Base-by-base conservation (phyloP, 768 basidiomycete genomes). In the Psilocybe azurescens region DNA sequence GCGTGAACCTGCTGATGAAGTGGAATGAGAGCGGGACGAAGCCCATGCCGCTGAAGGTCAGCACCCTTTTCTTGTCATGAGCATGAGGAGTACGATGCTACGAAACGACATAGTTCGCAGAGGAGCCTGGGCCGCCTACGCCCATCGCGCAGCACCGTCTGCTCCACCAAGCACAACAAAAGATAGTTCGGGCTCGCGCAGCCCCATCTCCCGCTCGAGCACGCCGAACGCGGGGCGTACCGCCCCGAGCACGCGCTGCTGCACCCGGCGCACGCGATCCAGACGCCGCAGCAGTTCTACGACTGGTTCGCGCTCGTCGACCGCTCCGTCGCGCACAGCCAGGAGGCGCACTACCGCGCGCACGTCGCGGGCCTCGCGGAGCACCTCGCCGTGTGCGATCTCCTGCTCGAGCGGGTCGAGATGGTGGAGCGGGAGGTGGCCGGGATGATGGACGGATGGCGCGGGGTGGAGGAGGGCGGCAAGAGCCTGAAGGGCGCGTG, bases 251-350 rank as follows among this genome's bases (percentile, higher is more conserved):
- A 63, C 29, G 53, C 53, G 28, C 57, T 58, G 0, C 77, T 94
- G 14, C 89, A 91, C 69, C 91, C 93, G 2, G 85, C 83, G 53
- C 84, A 87, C 44, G 89, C 93, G 4, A 89, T 99, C 41, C 86
- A 90, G 64, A 97, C 95, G 0, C 90, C 95, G 1, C 94, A 99
- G 69, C 95, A 98, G 67, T 97, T 99, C 75, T 94, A 96, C 72
- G 97, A 99, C 77, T 97, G 95, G 90, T 97, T 95, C 74, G 83
- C 93, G 3, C 82, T 91, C 44, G 88, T 99, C 56, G 95, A 97
- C 65, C 83, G 91, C 14, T 91, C 91, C 2, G 93, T 97, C 39
- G 91, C 95, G 7, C 94, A 95, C 69, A 92, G 92, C 61, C 97
- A 99, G 70, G 97, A 98, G 70, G 88, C 94, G 5, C 90, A 95